Base-by-base conservation (phyloP, 2,329 filamentous ascomycete species). In the Ophiostoma tasmaniense region DNA sequence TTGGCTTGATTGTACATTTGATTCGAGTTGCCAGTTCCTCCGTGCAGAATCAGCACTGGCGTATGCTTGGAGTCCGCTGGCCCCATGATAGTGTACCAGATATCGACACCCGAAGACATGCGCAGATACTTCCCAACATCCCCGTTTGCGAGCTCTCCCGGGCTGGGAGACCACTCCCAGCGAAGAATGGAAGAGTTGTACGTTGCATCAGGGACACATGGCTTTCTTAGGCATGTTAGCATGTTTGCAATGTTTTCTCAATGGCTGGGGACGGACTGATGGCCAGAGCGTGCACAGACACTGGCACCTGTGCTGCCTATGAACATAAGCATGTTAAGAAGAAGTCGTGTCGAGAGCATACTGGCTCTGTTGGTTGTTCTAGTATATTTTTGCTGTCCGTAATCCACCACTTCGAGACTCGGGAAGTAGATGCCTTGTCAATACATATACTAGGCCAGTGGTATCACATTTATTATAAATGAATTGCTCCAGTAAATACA, bases 61-160 rank as follows among this genome's bases (percentile, higher is more conserved):
- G 64, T 65, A n/a, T 65, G 35, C 35, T 65, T 65, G n/a, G 64
- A 65, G 35, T 45, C 22, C 37, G 11, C 64, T 28, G 37, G 64
- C 25, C 64, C 64, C 37, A 65, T 65, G 35, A 37, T 65, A 13
- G 64, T 65, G 45, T 65, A 65, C 64, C 64, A 65, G 28, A 65
- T 65, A 42, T 65, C 64, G 8, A 65, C n/a, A 6, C 64, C 64
- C n/a, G 64, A 65, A 5, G 64, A 65, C 64, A 65, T 3, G 25
- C 35, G 64, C n/a, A 65, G 35, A 45, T 65, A 65, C 37, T 65
- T 65, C 25, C 64, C 37, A 17, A 45, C 64, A 25, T 65, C 64
- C 28, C 64, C 35, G 22, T 65, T 65, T 5, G 37, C 45, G n/a
- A 65, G 64, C n/a, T 37, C 7, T 2, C 64, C 64, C 1, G 35